Evolutionary conservation across 495 filamentous ascomycete species (phyloP), one percentile per base, ranked within the genome.

Genomic region (Annulohypoxylon nitens): DNA sequence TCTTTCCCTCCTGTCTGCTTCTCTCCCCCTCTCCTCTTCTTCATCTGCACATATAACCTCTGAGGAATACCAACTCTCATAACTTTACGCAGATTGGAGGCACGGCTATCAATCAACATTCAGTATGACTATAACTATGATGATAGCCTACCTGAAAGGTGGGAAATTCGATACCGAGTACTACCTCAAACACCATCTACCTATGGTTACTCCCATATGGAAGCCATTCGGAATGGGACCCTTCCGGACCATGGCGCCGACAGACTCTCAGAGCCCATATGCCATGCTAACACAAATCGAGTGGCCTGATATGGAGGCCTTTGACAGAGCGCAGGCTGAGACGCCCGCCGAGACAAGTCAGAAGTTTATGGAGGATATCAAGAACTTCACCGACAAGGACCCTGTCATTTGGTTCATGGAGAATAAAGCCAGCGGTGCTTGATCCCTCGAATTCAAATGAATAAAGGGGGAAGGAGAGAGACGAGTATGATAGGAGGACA

Each of bases 351-450:
- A 70, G 33, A 30, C 16, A 2, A 60, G 9, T 6, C 9, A 64
- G 30, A 47, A 43, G 20, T 26, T 64, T 3, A 55, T 54, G 59
- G 72, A 75, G 10, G 72, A 75, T n/a, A 54, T 75, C 34, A 71
- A 64, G 45, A 75, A 75, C 26, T 75, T 41, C 58, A 71, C 67
- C 10, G 67, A 67, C 5, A 64, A 61, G 30, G 64, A 54, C 9
- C 72, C 72, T 0, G 61, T 61, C 33, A 23, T 75, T 25, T 75
- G 71, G 71, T 69, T 74, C 43, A 74, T 74, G 71, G 71, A 74
- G 48, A 62, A 61, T 6, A 69, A 66, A 34, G 62, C 39, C 11
- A 12, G 61, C 14, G 71, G 41, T 0, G n/a, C 54, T 34, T 69
- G 30, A 30, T 4, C 30, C 30, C 5, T 30, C 30, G 39, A 73